phyloP scores from a whole-genome alignment of 148 eudicot genomes.

The Spergularia bocconei region DNA sequence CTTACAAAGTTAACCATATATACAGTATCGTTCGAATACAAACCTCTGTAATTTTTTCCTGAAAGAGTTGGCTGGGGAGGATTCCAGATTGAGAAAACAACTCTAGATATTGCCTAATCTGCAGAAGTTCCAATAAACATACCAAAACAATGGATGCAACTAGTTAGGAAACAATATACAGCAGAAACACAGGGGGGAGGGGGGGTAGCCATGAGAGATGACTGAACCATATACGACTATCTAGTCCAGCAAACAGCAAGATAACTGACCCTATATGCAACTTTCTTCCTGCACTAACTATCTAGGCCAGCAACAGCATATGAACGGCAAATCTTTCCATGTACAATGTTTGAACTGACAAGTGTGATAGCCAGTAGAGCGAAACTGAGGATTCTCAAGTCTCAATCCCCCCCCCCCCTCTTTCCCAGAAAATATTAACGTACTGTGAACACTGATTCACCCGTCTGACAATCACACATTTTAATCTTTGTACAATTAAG shows the following conservation, averaged over 20 bases:
- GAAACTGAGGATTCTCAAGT: too few species aligned
- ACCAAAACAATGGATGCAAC: background rate
- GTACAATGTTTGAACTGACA: background rate
- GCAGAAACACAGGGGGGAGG: background rate
- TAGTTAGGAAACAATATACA: background rate
- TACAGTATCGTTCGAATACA: constrained; percentile 18
- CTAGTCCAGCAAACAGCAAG: too few species aligned
- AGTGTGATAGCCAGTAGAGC: background rate
- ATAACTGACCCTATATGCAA: too few species aligned
- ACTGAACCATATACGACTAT: background rate
- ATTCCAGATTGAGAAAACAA: constrained; percentile 53
- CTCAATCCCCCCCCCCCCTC: too few species aligned
- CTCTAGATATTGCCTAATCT: constrained; percentile 75
- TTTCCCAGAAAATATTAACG: background rate
- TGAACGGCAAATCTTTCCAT: too few species aligned
- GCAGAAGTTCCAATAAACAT: constrained; percentile 31
- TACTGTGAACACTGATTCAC: background rate
- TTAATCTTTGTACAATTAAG: too few species aligned
- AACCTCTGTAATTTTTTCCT: constrained; percentile 71
- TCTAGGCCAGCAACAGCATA: too few species aligned
- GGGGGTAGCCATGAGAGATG: background rate
- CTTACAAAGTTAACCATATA: background rate
- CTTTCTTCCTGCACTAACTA: too few species aligned
- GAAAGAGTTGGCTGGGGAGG: constrained; percentile 77
- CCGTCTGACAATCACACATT: too few species aligned